Evolutionary conservation across 208 protist species (phyloP).

Genomic region (Leishmania braziliensis): DNA sequence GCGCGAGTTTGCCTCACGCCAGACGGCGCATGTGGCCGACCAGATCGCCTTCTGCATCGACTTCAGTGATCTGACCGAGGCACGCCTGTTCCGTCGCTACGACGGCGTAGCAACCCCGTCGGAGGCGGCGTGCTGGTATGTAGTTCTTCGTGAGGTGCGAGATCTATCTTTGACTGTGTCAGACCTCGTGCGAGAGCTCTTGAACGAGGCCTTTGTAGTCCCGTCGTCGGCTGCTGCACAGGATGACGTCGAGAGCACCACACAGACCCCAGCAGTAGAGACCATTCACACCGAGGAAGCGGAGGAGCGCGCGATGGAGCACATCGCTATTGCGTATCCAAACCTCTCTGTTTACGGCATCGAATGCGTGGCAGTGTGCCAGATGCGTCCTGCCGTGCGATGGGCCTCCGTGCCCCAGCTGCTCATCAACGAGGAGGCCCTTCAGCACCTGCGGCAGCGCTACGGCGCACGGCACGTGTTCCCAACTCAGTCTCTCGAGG

Average conservation of each 20-base stretch:
- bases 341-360: conserved; percentile 84
- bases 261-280: conserved; percentile 8
- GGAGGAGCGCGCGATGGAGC: conserved; percentile 28
- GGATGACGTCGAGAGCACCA: neutral
- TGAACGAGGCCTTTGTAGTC: conserved; percentile 15
- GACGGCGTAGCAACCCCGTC: neutral
- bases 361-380: conserved; percentile 52
- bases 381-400: conserved; percentile 36
- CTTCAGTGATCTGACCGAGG: conserved; percentile 56
- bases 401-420: conserved; percentile 13
- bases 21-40: conserved; percentile 24
- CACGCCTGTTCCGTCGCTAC: conserved; percentile 53
- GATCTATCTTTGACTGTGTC: conserved; percentile 26
- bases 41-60: conserved; percentile 82
- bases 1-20: conserved; percentile 53
- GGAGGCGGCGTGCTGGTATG: conserved; percentile 29
- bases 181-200: conserved; percentile 27
- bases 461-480: conserved; percentile 58
- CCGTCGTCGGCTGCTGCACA: neutral
- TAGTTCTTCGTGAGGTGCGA: conserved; percentile 42
- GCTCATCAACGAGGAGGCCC: conserved; percentile 21
- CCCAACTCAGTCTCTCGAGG: conserved; percentile 29
- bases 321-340: conserved; percentile 60
- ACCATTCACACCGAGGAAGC: conserved; percentile 37
- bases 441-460: conserved; percentile 50